Evolutionary conservation across 1,284 basidiomycete genomes (phyloP).

Genomic region (Ganoderma boninense): DNA sequence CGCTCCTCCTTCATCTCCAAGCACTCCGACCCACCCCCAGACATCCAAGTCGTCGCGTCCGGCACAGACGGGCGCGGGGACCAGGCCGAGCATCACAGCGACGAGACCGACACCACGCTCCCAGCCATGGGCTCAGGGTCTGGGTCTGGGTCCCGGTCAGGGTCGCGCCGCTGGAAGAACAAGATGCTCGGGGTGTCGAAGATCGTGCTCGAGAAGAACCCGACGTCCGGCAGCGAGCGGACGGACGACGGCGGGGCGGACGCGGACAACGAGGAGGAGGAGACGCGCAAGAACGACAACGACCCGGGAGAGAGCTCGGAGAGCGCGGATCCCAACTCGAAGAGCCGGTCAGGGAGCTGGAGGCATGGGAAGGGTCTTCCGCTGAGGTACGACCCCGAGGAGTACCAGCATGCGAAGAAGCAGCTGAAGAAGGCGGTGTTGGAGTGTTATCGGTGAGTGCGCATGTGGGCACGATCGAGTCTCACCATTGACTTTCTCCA

Average conservation of each 20-base stretch:
- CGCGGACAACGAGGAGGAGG: slow-evolving; percentile 7
- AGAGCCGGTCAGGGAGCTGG: neutral
- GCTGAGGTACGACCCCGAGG: slow-evolving; percentile 66
- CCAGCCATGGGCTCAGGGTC: neutral
- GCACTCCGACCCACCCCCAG: neutral
- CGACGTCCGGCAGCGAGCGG: neutral
- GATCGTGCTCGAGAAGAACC: slow-evolving; percentile 18
- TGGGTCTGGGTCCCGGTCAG: neutral
- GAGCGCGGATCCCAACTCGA: neutral
- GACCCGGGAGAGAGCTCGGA: neutral
- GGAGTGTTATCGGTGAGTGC: slow-evolving; percentile 83
- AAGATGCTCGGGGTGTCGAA: slow-evolving; percentile 1
- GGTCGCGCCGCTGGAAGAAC: slow-evolving; percentile 13
- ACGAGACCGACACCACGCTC: slow-evolving; percentile 14
- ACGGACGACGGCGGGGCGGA: slow-evolving; percentile 5
- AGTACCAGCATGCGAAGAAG: slow-evolving; percentile 85
- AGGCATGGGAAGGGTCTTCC: neutral
- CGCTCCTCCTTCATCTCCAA: slow-evolving; percentile 5
- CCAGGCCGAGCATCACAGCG: neutral
- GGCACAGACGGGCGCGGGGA: neutral
- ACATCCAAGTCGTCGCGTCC: neutral
- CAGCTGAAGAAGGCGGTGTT: slow-evolving; percentile 83
- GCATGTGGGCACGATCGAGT: too few relatives aligned
- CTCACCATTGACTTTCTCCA: neutral
- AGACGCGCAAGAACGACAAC: neutral